Percentiles rank a stretch among this genome's conserved stretches.
Evolutionary conservation across 441 rosid species (phyloP).

Genomic region (Brassica balearica): DNA sequence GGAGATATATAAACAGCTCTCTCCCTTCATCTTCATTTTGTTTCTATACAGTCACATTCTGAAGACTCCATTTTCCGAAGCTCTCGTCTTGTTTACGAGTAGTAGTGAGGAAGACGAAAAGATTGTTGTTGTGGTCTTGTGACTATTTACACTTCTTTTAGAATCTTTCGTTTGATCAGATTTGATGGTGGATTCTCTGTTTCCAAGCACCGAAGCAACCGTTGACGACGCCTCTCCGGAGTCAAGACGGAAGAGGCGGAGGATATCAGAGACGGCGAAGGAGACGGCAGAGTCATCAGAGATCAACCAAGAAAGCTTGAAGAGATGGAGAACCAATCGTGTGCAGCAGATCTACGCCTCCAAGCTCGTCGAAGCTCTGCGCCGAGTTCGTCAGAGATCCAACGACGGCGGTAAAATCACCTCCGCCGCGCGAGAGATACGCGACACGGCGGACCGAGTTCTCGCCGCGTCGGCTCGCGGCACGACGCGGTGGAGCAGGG

Average conservation of each 20-base stretch:
- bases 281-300: conserved; percentile 8
- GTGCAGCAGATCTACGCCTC: conserved; percentile 63
- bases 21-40: conserved; percentile 14
- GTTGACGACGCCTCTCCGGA: conserved; percentile 49
- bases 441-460: conserved; percentile 56
- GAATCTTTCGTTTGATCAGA: background rate
- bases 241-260: conserved; percentile 57
- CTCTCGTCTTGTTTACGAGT: background rate
- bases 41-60: conserved; percentile 17
- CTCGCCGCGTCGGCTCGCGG: conserved; percentile 64
- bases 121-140: background rate
- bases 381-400: conserved; percentile 44
- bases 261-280: conserved; percentile 41
- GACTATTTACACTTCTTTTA: background rate
- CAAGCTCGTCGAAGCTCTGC: conserved; percentile 63
- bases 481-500: conserved; percentile 45
- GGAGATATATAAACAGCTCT: conserved; percentile 36
- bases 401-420: background rate
- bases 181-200: conserved; percentile 47
- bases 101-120: conserved; percentile 1
- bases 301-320: conserved; percentile 28
- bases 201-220: conserved; percentile 35
- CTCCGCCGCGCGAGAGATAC: conserved; percentile 44
- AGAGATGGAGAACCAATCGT: conserved; percentile 58
- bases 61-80: too few relatives aligned